Conservation (phyloP, 768 basidiomycete genomes). For the Suillus brevipes region DNA sequence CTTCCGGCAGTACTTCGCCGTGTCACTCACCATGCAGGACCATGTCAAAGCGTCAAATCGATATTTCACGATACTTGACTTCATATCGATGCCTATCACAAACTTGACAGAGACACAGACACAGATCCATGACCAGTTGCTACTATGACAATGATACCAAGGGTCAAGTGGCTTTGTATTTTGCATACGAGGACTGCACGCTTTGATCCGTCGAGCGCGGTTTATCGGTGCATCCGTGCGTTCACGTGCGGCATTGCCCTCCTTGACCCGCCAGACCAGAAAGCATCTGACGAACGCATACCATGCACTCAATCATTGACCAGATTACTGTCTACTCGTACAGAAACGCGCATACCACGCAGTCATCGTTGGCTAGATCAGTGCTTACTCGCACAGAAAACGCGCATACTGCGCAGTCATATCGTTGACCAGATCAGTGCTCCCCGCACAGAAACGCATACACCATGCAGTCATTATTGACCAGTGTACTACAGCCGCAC, state of each 20-base stretch:
- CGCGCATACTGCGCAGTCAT: neutral
- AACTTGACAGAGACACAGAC: conserved; percentile 1
- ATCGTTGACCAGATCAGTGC: neutral
- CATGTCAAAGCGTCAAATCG: neutral
- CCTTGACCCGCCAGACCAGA: conserved; percentile 3
- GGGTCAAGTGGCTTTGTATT: conserved; percentile 11
- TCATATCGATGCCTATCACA: conserved; percentile 4
- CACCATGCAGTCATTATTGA: neutral
- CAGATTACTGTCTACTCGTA: neutral
- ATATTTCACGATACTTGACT: neutral
- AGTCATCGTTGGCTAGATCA: neutral
- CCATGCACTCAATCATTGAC: neutral
- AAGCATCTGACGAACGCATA: neutral
- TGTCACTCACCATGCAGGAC: conserved; percentile 6
- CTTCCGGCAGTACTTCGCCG: neutral
- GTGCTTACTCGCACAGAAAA: conserved; percentile 1
- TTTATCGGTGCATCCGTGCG: conserved; percentile 12
- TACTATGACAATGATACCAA: conserved; percentile 9
- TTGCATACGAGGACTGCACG: conserved; percentile 9
- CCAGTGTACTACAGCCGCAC: neutral
- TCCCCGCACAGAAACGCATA: neutral
- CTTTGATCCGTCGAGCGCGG: neutral
- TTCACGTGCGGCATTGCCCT: conserved; percentile 8
- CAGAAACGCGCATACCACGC: neutral
- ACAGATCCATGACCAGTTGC: neutral